These are phyloP conservation scores for Echites panduratus DNA, from an alignment of 257 asterid genomes.

Conservation along the genomic window DNA sequence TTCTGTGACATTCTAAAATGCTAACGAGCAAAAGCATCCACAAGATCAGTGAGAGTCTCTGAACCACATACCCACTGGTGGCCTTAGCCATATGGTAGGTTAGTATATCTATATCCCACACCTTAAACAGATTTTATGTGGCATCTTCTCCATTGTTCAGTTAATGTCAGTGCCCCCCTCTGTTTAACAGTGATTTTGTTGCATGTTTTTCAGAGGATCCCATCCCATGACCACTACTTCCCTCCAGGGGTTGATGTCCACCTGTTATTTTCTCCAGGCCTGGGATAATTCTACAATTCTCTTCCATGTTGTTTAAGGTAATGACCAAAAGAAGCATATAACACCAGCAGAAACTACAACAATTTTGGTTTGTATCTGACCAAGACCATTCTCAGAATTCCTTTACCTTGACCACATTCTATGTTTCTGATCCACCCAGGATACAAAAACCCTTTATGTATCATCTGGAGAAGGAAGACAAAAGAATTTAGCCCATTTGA, in stretches of 20 bases:
- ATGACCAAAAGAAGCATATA: background rate
- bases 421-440: background rate
- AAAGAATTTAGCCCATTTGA: background rate
- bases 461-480: conserved; percentile 2
- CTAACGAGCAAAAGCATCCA: background rate
- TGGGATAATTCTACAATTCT: background rate
- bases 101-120: background rate
- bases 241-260: background rate
- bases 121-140: background rate
- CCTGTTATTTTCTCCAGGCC: background rate
- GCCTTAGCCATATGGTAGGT: background rate
- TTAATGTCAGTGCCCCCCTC: background rate
- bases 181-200: background rate
- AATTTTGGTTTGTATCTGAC: background rate
- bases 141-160: background rate
- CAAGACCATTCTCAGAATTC: background rate
- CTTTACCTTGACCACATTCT: background rate
- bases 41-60: background rate
- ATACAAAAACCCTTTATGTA: background rate
- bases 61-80: background rate
- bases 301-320: background rate
- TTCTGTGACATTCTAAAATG: background rate
- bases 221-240: background rate
- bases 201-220: background rate
- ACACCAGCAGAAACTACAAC: background rate